Evolutionary conservation across 2,329 filamentous ascomycete genomes (phyloP), one percentile per base, ranked within the genome.

Genomic region (Bipolaris zeicola): DNA sequence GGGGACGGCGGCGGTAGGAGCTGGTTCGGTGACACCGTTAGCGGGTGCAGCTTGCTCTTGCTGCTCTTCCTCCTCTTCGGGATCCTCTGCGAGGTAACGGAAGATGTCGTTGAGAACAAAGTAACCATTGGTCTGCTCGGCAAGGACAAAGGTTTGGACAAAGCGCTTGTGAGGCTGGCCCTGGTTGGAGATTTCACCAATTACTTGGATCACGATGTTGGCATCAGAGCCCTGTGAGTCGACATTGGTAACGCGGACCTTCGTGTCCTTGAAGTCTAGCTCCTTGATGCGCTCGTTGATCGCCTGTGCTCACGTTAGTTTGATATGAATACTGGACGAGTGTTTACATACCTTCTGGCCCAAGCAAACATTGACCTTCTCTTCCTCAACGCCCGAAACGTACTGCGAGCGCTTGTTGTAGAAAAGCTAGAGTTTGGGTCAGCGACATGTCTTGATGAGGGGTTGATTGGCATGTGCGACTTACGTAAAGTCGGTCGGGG

Each of bases 61-160:
- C 11, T 66, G 61, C 76, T 79, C 77, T 43, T 81, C 78, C 45
- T 86, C 83, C 67, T 87, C 91, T 59, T 97, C 92, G 39, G 84
- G 84, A 68, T 94, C 90, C 60, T 95, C 91, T 63, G 89, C 87
- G 65, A 99, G 88, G 79, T 96, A 98, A 68, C 95, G 87, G 82
- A 98, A 92, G 76, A 99, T 96, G 74, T 99, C 95, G 78, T 99
- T 99, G 69, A 99, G 86, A 33, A 99, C 94, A 70, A 96, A 99
- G 83, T 98, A 99, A 63, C 95, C 95, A 55, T 94, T 96, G 47
- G 92, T 92, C 81, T 99, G 95, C 78, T 94, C 88, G 46, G 95
- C 95, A 61, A 99, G 90, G 61, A 99, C 91, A 69, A 99, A 99
- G 50, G 94, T 98, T 83, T 99, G 95, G 38, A 93, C 90, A 73